A percentile compares a stretch with the other conserved stretches of the same genome.
These are phyloP conservation scores for Fraxinus latifolia DNA, from an alignment of 305 asterid genomes.

Conservation along the genomic window DNA sequence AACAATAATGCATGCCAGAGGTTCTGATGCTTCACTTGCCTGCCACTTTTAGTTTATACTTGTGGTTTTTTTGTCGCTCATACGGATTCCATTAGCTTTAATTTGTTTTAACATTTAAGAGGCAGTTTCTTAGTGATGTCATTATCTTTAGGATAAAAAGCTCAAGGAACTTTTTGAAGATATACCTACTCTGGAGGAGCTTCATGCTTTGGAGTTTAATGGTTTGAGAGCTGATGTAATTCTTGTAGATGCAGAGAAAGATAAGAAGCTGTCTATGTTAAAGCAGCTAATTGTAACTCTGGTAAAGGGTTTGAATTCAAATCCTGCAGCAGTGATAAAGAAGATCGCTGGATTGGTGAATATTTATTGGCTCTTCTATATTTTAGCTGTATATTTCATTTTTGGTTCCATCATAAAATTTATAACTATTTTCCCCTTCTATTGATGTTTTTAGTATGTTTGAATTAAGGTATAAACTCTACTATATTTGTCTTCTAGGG, in stretches of 20 bases:
- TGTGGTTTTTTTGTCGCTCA: neutral
- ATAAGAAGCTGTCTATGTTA: slow-evolving; percentile 83
- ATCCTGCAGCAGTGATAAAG: slow-evolving; percentile 75
- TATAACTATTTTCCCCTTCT: neutral
- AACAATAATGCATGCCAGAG: neutral
- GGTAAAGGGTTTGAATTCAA: slow-evolving; percentile 77
- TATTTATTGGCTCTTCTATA: slow-evolving; percentile 23
- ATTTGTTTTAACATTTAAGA: neutral
- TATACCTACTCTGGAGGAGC: slow-evolving; percentile 83
- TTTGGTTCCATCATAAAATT: slow-evolving; percentile 9
- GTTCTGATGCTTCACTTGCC: slow-evolving; percentile 20
- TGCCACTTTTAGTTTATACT: neutral
- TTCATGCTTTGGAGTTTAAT: slow-evolving; percentile 70
- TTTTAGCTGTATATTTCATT: slow-evolving; percentile 3
- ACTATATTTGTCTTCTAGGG: neutral
- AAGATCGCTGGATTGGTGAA: slow-evolving; percentile 96
- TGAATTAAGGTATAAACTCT: neutral
- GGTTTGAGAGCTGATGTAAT: slow-evolving; percentile 77
- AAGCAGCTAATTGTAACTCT: slow-evolving; percentile 75
- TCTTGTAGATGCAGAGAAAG: slow-evolving; percentile 81
- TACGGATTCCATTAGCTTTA: neutral
- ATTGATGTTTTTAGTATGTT: neutral
- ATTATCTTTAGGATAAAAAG: slow-evolving; percentile 69
- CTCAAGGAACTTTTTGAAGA: slow-evolving; percentile 77
- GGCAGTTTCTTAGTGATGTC: slow-evolving; percentile 12